phyloP scores from a whole-genome alignment of 306 rosid species.

The Cicer yamashitae region DNA sequence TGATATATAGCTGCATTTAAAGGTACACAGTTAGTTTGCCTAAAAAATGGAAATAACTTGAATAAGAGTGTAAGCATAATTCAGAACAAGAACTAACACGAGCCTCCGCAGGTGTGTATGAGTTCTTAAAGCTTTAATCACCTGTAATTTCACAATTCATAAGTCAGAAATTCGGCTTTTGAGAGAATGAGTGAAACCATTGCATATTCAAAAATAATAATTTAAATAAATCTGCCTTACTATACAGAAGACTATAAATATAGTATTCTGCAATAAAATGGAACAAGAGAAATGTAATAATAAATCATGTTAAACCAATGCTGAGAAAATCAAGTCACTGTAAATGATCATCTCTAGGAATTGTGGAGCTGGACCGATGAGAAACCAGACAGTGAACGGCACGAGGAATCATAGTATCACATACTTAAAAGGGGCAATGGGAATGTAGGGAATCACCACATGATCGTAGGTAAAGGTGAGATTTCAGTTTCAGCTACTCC shows the following conservation, averaged over 20 bases:
- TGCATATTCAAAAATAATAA: background rate
- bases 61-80: conserved; percentile 19
- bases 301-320: conserved; percentile 5
- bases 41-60: conserved; percentile 1
- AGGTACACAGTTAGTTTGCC: conserved; percentile 40
- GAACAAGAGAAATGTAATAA: background rate
- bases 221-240: background rate
- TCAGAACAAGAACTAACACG: conserved; percentile 70
- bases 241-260: conserved; percentile 4
- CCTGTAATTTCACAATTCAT: conserved; percentile 60
- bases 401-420: background rate
- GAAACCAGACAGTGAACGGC: background rate
- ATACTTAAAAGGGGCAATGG: conserved; percentile 9
- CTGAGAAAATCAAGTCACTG: conserved; percentile 1
- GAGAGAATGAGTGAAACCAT: conserved; percentile 18
- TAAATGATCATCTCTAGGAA: conserved; percentile 24
- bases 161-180: conserved; percentile 27
- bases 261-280: conserved; percentile 26
- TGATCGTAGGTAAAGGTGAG: conserved; percentile 12
- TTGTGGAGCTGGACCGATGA: background rate
- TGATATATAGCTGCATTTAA: conserved; percentile 86
- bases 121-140: conserved; percentile 87
- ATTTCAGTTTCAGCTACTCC: conserved; percentile 4
- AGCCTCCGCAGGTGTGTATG: conserved; percentile 74
- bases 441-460: background rate